Evolutionary conservation across 1,284 basidiomycete species (phyloP), one percentile per base, ranked within the genome.

Genomic region (Irpex sp.): DNA sequence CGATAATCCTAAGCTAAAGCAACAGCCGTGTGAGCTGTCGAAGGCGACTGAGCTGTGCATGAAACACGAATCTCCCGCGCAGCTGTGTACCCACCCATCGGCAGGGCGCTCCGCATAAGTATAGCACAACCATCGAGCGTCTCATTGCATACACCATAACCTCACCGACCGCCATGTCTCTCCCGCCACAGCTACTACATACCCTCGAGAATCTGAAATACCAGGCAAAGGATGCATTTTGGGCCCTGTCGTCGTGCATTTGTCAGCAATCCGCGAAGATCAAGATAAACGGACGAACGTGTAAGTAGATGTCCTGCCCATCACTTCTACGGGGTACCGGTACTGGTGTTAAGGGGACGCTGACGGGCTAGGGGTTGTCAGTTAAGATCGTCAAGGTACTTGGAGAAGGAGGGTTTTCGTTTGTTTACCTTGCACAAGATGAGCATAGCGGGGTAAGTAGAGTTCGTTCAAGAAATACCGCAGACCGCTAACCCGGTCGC

Each of bases 331-430:
- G 48, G 39, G 39, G 39, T 45, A 14, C 39, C 2, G 39, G 12
- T 2, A 45, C 4, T n/a, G 14, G 14, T n/a, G 12, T 45, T n/a
- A 12, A 45, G 39, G 0, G 4, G 14, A 14, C n/a, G 12, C n/a
- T 12, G n/a, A 45, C 56, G 52, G 47, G 36, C 36, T 6, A 18
- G 28, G 16, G 19, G 6, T 14, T 35, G 39, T 64, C 14, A 91
- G 90, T 94, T 78, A 90, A 92, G 68, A 92, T 98, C 56, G 77
- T 95, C 58, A 92, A 90, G 67, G 87, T 96, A 14, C 84, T 98
- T 4, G 95, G 95, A 52, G 95, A 98, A 76, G 95, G 95, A 48
- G 95, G 93, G 2, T 97, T 97, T 80, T 94, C 92, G 14, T 97
- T 96, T 72, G 95, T 98, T 18, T 95, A 95, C 73, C 82, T 95